These are phyloP conservation scores for Hyphopichia burtonii DNA, from an alignment of 1,139 yeast genomes.

Conservation along the genomic window DNA sequence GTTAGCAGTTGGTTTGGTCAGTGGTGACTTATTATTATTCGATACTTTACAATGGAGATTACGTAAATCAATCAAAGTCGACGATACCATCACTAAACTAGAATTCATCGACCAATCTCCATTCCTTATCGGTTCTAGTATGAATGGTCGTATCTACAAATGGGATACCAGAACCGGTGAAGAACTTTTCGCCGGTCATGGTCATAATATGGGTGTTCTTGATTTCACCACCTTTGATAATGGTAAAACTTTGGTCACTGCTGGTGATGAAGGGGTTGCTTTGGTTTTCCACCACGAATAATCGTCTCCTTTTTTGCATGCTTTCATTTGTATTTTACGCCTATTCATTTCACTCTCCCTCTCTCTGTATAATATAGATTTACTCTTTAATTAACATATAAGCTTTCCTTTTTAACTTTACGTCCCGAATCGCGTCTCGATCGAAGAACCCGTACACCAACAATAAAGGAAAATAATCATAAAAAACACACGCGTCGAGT, in stretches of 20 bases:
- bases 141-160: conserved; percentile 82
- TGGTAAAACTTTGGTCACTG: conserved; percentile 75
- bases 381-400: too few species aligned
- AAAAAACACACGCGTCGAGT: too few species aligned
- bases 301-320: not conserved
- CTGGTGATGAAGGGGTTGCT: conserved; percentile 98
- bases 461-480: too few species aligned
- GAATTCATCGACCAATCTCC: conserved; percentile 61
- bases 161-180: conserved; percentile 90
- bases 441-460: too few species aligned
- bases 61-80: conserved; percentile 65
- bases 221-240: conserved; percentile 69
- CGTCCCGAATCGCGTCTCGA: too few species aligned
- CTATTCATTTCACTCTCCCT: not conserved
- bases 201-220: conserved; percentile 91
- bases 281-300: conserved; percentile 51
- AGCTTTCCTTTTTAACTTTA: not conserved
- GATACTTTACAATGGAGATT: conserved; percentile 87
- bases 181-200: conserved; percentile 73
- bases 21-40: conserved; percentile 79
- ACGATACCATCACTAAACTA: conserved; percentile 82
- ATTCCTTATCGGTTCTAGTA: conserved; percentile 65
- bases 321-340: not conserved
- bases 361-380: not conserved
- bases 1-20: conserved; percentile 85